Conservation (phyloP, 805 yeast species). For the Metschnikowia continentalis region DNA sequence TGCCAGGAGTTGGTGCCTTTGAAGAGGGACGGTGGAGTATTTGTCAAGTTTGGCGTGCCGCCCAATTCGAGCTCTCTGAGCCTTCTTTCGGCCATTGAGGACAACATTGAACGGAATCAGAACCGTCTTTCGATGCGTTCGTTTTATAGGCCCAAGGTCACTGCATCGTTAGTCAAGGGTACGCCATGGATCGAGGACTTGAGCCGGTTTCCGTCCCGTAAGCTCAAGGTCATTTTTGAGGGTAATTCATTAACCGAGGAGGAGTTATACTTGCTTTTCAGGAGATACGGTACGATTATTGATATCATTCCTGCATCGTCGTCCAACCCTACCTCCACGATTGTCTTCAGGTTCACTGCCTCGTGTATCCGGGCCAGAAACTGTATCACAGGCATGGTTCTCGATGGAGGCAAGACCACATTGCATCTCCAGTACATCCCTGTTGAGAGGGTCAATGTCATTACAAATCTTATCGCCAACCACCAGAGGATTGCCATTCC, state of each 20-base stretch:
- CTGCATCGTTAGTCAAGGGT: constrained; percentile 75
- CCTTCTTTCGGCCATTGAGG: constrained; percentile 48
- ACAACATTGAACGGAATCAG: constrained; percentile 33
- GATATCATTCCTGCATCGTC: constrained; percentile 65
- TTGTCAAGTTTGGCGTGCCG: constrained; percentile 71
- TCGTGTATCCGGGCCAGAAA: constrained; percentile 85
- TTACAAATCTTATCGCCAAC: constrained; percentile 56
- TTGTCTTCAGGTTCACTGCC: constrained; percentile 53
- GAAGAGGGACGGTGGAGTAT: constrained; percentile 88
- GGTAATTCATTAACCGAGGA: constrained; percentile 79
- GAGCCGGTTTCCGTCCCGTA: constrained; percentile 65
- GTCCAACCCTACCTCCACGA: constrained; percentile 41
- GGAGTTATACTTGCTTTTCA: constrained; percentile 69
- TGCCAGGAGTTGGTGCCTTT: constrained; percentile 65
- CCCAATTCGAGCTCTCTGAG: constrained; percentile 45
- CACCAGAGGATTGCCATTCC: constrained; percentile 88
- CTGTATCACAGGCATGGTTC: constrained; percentile 76
- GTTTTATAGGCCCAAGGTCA: constrained; percentile 29
- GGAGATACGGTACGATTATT: constrained; percentile 80
- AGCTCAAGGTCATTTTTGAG: constrained; percentile 63
- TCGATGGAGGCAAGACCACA: constrained; percentile 50
- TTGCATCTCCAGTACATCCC: constrained; percentile 74
- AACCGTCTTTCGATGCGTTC: constrained; percentile 16
- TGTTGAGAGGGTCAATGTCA: constrained; percentile 45
- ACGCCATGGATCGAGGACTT: constrained; percentile 95